Evolutionary conservation across 2,329 filamentous ascomycete species (phyloP).

Genomic region (Tricladium varicosporioides): DNA sequence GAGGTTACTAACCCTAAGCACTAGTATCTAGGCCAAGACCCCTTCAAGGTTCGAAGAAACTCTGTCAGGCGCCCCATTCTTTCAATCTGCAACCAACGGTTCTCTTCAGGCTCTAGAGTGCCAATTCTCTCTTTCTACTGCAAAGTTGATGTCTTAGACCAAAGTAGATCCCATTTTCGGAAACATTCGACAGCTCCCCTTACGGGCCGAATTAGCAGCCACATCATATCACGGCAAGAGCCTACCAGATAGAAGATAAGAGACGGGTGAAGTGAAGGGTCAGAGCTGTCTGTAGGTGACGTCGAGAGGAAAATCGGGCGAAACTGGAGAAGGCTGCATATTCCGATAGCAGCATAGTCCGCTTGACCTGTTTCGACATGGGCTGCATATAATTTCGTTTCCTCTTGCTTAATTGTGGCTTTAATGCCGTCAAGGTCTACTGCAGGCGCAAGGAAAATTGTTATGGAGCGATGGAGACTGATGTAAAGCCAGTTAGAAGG

Average conservation of each 20-base stretch:
- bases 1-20: no score
- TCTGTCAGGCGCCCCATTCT: not conserved
- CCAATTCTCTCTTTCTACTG: not conserved
- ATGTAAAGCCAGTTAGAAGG: not conserved
- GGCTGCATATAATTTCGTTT: slow-evolving; percentile 1
- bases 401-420: not conserved
- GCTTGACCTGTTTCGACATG: not conserved
- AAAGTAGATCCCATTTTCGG: not conserved
- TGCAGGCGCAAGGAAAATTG: slow-evolving; percentile 3
- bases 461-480: not conserved
- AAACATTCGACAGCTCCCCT: not conserved
- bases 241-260: not conserved
- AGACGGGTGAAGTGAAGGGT: not conserved
- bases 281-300: not conserved
- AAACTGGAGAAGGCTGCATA: slow-evolving; percentile 16
- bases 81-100: not conserved
- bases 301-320: slow-evolving; percentile 1
- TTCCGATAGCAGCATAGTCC: not conserved
- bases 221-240: not conserved
- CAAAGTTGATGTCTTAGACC: not conserved
- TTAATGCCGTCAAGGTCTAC: not conserved
- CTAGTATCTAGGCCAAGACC: no score
- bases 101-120: not conserved
- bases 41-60: no score
- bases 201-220: not conserved